phyloP scores from a whole-genome alignment of 106 monocot species.

The Acorus gramineus region DNA sequence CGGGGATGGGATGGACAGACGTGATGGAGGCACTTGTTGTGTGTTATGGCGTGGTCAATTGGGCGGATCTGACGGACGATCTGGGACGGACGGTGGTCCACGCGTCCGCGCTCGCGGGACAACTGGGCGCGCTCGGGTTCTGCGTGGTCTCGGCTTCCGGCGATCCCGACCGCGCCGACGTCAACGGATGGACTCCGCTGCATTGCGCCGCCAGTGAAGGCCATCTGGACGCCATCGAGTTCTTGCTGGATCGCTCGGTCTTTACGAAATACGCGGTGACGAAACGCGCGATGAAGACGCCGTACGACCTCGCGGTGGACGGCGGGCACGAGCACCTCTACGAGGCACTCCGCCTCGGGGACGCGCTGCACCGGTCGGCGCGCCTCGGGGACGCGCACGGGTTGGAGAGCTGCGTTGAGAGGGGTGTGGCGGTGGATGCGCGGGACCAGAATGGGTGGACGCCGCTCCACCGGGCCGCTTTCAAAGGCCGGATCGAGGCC shows the following conservation, averaged over 20 bases:
- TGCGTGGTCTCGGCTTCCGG: constrained; percentile 16
- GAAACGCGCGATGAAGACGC: constrained; percentile 8
- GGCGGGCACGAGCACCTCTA: constrained; percentile 11
- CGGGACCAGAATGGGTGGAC: constrained; percentile 41
- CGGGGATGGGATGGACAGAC: constrained; percentile 11
- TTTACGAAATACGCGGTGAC: constrained; percentile 16
- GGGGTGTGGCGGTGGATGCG: constrained; percentile 6
- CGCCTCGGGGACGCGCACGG: neutral
- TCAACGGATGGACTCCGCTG: constrained; percentile 28
- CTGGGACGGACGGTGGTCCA: constrained; percentile 24
- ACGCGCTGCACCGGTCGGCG: constrained; percentile 8
- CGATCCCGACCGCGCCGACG: constrained; percentile 22
- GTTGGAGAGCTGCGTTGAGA: neutral
- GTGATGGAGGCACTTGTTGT: constrained; percentile 9
- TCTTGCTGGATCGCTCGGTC: neutral
- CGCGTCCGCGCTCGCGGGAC: constrained; percentile 15
- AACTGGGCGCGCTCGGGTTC: constrained; percentile 13
- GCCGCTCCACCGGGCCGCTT: constrained; percentile 25
- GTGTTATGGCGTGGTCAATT: neutral
- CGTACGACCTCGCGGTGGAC: constrained; percentile 30
- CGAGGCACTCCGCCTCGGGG: constrained; percentile 13
- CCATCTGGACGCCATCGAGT: constrained; percentile 1
- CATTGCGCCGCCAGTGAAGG: constrained; percentile 26
- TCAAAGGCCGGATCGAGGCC: constrained; percentile 17
- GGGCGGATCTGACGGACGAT: constrained; percentile 10